Percentiles rank a stretch among this genome's conserved stretches.
phyloP scores from a whole-genome alignment of 371 early-diverging fungal species.

The Chytridium lagenaria region DNA sequence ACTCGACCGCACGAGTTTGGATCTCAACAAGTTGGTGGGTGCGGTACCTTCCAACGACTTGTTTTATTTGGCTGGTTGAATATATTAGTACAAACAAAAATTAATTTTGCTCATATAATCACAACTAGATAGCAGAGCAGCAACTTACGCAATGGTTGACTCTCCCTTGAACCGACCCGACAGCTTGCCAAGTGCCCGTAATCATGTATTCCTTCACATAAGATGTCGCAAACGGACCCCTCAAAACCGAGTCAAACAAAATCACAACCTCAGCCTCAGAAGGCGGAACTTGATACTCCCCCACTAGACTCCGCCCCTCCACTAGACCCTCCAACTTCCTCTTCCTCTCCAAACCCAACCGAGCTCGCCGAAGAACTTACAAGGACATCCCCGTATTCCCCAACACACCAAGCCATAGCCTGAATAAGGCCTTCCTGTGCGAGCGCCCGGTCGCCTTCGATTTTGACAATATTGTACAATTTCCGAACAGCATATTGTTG shows the following conservation, averaged over 20 bases:
- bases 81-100: too few species aligned
- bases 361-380: slow-evolving; percentile 36
- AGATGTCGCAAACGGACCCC: slow-evolving; percentile 79
- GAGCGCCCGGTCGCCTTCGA: slow-evolving; percentile 59
- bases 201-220: slow-evolving; percentile 81
- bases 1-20: slow-evolving; percentile 94
- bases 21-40: slow-evolving; percentile 86
- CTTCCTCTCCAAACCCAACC: slow-evolving; percentile 62
- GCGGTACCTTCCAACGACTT: slow-evolving; percentile 66
- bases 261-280: slow-evolving; percentile 76
- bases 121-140: neutral
- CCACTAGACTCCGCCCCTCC: slow-evolving; percentile 47
- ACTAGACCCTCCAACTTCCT: slow-evolving; percentile 73
- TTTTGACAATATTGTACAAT: slow-evolving; percentile 79
- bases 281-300: slow-evolving; percentile 55
- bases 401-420: slow-evolving; percentile 92
- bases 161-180: slow-evolving; percentile 75
- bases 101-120: too few species aligned
- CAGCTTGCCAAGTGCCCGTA: slow-evolving; percentile 88
- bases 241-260: slow-evolving; percentile 73
- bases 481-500: slow-evolving; percentile 87
- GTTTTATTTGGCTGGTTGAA: slow-evolving; percentile 54
- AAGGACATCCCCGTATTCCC: slow-evolving; percentile 94
- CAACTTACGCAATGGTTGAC: slow-evolving; percentile 44
- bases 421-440: slow-evolving; percentile 87